These are phyloP conservation scores for Cutaneotrichosporon arboriforme DNA, from an alignment of 1,284 basidiomycete species.

Conservation along the genomic window DNA sequence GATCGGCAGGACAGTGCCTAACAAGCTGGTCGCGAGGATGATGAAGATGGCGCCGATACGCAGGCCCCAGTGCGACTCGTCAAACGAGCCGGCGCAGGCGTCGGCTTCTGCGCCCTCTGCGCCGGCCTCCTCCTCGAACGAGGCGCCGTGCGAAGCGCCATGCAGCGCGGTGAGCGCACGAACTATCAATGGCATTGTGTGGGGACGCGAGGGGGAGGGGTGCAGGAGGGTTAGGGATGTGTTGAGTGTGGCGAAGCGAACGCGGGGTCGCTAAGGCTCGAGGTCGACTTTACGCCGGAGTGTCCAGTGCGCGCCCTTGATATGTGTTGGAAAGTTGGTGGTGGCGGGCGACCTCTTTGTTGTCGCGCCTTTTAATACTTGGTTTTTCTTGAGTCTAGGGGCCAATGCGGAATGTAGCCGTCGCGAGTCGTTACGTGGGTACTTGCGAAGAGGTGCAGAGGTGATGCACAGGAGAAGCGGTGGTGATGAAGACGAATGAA, in stretches of 20 bases:
- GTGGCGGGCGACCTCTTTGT: too few species aligned
- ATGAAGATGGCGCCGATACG: slow-evolving; percentile 84
- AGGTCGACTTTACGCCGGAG: too few species aligned
- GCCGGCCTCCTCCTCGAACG: neutral
- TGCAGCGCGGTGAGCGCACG: neutral
- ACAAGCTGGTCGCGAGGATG: slow-evolving; percentile 54
- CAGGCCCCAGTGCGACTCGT: slow-evolving; percentile 43
- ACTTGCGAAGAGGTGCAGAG: too few species aligned
- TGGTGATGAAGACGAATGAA: neutral
- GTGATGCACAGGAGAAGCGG: too few species aligned
- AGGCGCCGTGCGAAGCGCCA: neutral
- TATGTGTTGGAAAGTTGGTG: too few species aligned
- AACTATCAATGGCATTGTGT: neutral
- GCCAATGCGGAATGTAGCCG: too few species aligned
- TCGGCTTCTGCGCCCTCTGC: neutral
- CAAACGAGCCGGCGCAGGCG: slow-evolving; percentile 22
- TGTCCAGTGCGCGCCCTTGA: too few species aligned
- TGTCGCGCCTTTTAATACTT: too few species aligned
- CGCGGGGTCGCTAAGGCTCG: neutral
- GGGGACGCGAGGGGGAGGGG: neutral
- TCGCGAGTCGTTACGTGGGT: too few species aligned
- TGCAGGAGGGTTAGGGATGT: neutral
- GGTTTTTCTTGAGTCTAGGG: too few species aligned
- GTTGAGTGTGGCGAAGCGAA: neutral
- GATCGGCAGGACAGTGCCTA: slow-evolving; percentile 77